Evolutionary conservation across 2,329 filamentous ascomycete species (phyloP).

Genomic region (Beauveria sp.): DNA sequence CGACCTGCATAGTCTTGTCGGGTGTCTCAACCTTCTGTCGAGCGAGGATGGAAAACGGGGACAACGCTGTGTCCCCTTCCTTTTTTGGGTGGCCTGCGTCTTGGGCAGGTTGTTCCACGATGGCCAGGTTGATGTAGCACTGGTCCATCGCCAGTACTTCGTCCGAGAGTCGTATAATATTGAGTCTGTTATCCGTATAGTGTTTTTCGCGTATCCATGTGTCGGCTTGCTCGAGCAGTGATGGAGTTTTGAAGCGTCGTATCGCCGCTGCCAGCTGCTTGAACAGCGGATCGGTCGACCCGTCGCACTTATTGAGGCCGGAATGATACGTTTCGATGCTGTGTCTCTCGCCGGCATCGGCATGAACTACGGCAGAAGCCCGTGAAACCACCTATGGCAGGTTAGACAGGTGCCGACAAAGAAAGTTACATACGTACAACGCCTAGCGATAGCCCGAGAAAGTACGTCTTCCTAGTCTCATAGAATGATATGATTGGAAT

Average conservation of each 20-base stretch:
- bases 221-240: conserved; percentile 13
- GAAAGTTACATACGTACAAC: conserved; percentile 9
- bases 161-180: conserved; percentile 29
- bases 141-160: neutral
- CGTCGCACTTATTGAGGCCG: conserved; percentile 14
- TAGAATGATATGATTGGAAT: conserved; percentile 11
- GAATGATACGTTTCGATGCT: too few relatives aligned
- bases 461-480: conserved; percentile 15
- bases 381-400: conserved; percentile 11
- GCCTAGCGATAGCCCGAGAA: conserved; percentile 13
- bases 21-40: neutral
- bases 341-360: too few relatives aligned
- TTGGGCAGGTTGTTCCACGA: conserved; percentile 21
- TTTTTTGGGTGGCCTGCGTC: neutral
- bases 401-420: neutral
- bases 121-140: conserved; percentile 27
- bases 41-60: neutral
- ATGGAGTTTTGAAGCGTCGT: too few relatives aligned
- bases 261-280: too few relatives aligned
- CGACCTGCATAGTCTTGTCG: neutral
- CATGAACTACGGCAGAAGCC: conserved; percentile 9
- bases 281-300: too few relatives aligned
- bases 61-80: neutral
- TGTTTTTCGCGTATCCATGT: conserved; percentile 17
- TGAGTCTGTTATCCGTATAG: conserved; percentile 20